These are phyloP conservation scores for Fusarium sp. DNA, from an alignment of 2,329 filamentous ascomycete genomes.

Conservation along the genomic window DNA sequence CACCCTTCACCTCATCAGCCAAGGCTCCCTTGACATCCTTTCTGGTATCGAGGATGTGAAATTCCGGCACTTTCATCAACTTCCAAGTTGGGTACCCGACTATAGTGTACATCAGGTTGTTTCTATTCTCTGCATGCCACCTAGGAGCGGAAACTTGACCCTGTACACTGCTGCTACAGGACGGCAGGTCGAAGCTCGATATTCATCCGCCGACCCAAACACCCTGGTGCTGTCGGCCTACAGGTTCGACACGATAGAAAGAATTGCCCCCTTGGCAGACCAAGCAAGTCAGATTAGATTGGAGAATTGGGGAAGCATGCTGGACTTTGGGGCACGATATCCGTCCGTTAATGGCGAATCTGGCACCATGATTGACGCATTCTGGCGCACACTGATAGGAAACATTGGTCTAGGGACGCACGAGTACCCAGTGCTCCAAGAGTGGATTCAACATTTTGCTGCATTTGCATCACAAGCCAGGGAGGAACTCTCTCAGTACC, in stretches of 20 bases:
- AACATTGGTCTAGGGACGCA: neutral
- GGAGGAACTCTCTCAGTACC: neutral
- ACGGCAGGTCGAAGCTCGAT: neutral
- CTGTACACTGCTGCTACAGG: neutral
- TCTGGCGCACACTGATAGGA: neutral
- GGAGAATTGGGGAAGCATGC: neutral
- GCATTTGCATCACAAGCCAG: neutral
- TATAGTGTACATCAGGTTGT: neutral
- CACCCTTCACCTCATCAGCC: neutral
- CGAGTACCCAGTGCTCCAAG: neutral
- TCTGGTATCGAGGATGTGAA: neutral
- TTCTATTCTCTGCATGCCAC: neutral
- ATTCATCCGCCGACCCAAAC: neutral
- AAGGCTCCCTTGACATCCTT: neutral
- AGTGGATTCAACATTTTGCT: neutral
- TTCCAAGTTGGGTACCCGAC: neutral
- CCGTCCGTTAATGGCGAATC: neutral
- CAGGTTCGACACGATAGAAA: neutral
- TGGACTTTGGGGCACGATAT: neutral
- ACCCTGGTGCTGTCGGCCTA: neutral
- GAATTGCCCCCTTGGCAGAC: neutral
- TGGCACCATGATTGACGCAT: neutral
- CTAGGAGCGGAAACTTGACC: neutral
- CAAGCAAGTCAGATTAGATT: neutral
- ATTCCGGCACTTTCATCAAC: neutral